Evolutionary conservation across 768 basidiomycete genomes (phyloP).

Genomic region (Suillus tomentosus): DNA sequence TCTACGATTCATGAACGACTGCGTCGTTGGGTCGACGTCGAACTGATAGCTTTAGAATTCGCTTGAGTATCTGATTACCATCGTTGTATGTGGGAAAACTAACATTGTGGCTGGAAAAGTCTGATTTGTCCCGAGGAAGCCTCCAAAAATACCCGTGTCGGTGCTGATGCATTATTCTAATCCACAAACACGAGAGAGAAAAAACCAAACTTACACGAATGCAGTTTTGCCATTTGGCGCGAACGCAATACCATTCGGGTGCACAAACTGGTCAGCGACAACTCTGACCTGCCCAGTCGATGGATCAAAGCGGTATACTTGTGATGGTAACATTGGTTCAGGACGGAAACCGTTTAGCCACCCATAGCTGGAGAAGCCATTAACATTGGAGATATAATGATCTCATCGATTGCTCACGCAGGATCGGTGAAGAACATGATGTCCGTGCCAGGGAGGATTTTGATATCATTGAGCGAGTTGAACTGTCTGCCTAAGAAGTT

Average conservation of each 20-base stretch:
- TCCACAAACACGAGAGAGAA: neutral
- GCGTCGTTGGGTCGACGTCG: constrained; percentile 56
- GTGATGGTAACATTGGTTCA: constrained; percentile 63
- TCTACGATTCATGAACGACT: constrained; percentile 55
- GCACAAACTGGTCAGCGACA: constrained; percentile 76
- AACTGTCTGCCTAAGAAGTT: constrained; percentile 82
- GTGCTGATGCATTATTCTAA: constrained; percentile 17
- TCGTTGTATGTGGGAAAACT: neutral
- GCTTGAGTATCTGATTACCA: constrained; percentile 3
- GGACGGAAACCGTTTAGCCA: constrained; percentile 69
- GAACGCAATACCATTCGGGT: constrained; percentile 76
- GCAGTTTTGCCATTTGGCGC: constrained; percentile 62
- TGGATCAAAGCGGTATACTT: constrained; percentile 79
- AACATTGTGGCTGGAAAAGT: constrained; percentile 30
- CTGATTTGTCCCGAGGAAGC: constrained; percentile 22
- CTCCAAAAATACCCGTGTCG: constrained; percentile 25
- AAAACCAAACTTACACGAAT: constrained; percentile 51
- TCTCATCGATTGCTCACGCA: constrained; percentile 40
- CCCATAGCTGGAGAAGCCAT: constrained; percentile 50
- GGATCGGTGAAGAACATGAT: constrained; percentile 78
- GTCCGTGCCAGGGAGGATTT: constrained; percentile 65
- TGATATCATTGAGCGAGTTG: constrained; percentile 80
- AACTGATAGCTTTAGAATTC: constrained; percentile 53
- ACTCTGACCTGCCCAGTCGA: constrained; percentile 63
- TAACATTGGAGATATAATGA: no score